Conservation (phyloP, 495 filamentous ascomycete species). For the Penicillium mononematosum region DNA sequence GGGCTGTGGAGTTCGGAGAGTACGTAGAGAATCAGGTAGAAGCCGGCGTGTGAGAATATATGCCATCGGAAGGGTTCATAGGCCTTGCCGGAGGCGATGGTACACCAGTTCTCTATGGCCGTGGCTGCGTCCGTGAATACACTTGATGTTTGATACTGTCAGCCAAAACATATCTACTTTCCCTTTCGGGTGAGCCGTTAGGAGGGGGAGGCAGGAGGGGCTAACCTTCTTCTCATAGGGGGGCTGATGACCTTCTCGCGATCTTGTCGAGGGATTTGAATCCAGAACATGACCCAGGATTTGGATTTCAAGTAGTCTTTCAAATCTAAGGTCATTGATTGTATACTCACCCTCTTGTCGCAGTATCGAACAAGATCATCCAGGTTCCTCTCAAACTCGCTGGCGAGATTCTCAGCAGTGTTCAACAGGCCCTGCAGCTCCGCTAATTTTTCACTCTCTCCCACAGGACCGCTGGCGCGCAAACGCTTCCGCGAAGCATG, state of each 20-base stretch:
- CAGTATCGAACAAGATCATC: neutral
- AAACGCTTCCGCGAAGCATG: neutral
- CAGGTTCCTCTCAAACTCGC: neutral
- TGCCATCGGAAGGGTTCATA: neutral
- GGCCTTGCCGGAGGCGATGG: neutral
- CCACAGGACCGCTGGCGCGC: neutral
- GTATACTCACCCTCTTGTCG: neutral
- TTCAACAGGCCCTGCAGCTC: neutral
- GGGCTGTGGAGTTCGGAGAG: neutral
- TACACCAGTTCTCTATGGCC: neutral
- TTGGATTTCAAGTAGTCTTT: neutral
- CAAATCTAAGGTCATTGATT: neutral
- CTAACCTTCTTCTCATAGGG: neutral
- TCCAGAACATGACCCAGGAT: neutral
- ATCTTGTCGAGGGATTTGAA: neutral
- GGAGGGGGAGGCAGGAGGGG: no score
- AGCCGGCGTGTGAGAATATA: neutral
- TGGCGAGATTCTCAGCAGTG: neutral
- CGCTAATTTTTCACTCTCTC: neutral
- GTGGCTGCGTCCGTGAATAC: neutral
- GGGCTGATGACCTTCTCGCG: neutral
- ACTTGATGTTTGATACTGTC: neutral
- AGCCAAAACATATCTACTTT: neutral
- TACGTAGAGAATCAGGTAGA: neutral
- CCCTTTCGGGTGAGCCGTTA: no score